Evolutionary conservation across 768 basidiomycete species (phyloP).

Genomic region (Boletales sp.): DNA sequence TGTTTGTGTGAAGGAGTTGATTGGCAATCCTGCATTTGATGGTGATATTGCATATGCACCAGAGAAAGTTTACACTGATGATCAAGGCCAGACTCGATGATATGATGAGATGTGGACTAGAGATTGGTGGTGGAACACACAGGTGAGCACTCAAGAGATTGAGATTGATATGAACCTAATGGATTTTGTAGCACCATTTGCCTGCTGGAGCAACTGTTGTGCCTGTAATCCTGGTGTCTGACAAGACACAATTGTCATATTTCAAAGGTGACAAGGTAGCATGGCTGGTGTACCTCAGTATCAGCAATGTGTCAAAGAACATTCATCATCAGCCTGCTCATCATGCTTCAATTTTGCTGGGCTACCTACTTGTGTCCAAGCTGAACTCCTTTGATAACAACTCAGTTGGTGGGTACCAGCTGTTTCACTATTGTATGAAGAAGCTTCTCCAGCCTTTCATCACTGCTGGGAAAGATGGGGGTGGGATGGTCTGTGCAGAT

Average conservation of each 20-base stretch:
- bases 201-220: background rate
- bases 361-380: background rate
- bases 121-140: slow-evolving; percentile 11
- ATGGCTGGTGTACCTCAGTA: slow-evolving; percentile 5
- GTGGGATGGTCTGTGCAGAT: slow-evolving; percentile 4
- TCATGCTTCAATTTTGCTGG: background rate
- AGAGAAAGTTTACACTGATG: slow-evolving; percentile 1
- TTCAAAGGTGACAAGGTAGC: slow-evolving; percentile 1
- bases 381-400: background rate
- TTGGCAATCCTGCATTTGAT: slow-evolving; percentile 22
- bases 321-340: background rate
- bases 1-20: slow-evolving; percentile 28
- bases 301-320: background rate
- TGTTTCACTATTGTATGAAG: slow-evolving; percentile 7
- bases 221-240: background rate
- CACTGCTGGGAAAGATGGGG: background rate
- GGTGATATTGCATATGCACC: background rate
- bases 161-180: no score
- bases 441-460: background rate
- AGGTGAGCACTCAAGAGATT: no score
- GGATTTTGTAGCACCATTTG: no score
- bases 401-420: background rate
- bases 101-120: slow-evolving; percentile 9
- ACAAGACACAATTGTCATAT: background rate
- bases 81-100: background rate